phyloP scores from a whole-genome alignment of 495 filamentous ascomycete species.

The Symbiotaphrina buchneri region DNA sequence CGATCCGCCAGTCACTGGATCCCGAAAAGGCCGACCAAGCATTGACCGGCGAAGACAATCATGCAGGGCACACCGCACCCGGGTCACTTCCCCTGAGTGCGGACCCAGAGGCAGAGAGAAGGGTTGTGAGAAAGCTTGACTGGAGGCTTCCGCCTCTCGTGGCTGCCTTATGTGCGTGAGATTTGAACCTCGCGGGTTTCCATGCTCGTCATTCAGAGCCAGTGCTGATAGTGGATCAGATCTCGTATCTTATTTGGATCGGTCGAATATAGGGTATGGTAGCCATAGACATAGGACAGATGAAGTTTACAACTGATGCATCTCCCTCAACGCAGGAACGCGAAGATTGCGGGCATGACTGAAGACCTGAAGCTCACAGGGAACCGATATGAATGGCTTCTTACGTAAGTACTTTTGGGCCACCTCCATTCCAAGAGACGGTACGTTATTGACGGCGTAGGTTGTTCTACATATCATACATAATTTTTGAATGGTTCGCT shows the following conservation, averaged over 20 bases:
- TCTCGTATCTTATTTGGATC: conserved; percentile 21
- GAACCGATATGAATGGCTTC: conserved; percentile 39
- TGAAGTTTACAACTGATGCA: conserved; percentile 1
- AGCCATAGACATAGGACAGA: conserved; percentile 46
- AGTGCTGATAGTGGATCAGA: neutral
- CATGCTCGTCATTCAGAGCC: neutral
- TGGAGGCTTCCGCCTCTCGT: conserved; percentile 24
- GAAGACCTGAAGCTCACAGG: conserved; percentile 35
- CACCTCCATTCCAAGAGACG: too few species aligned
- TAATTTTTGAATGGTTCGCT: conserved; percentile 53
- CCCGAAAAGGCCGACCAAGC: too few species aligned
- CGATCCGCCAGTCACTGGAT: too few species aligned
- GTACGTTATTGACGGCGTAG: too few species aligned
- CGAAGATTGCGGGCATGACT: conserved; percentile 48
- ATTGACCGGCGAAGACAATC: too few species aligned
- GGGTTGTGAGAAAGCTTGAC: conserved; percentile 38
- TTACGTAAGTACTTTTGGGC: too few species aligned
- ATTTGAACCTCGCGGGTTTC: conserved; percentile 23
- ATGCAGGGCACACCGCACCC: too few species aligned
- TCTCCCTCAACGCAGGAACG: conserved; percentile 9
- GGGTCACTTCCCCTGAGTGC: too few species aligned
- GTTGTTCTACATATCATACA: conserved; percentile 52
- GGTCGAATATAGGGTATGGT: conserved; percentile 38
- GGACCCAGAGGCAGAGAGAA: conserved; percentile 28
- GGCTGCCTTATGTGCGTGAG: conserved; percentile 33